A percentile compares a stretch with the other conserved stretches of the same genome.
phyloP scores from a whole-genome alignment of 2,329 filamentous ascomycete species.

The Trichophaea hybrida region DNA sequence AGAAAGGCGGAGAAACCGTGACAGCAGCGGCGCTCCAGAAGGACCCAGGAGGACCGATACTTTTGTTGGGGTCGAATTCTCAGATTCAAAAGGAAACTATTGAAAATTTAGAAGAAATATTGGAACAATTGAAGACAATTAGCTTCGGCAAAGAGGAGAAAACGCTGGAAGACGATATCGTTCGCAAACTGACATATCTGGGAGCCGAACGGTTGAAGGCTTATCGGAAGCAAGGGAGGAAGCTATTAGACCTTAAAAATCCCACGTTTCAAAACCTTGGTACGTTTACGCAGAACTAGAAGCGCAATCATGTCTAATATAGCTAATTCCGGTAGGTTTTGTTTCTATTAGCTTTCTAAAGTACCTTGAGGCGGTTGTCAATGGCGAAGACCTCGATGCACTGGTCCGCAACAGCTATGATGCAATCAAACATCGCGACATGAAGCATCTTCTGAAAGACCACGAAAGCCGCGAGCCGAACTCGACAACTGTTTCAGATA shows the following conservation, averaged over 20 bases:
- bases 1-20: background rate
- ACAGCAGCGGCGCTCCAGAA: slow-evolving; percentile 1
- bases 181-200: background rate
- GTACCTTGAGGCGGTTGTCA: background rate
- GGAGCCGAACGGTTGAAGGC: background rate
- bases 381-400: background rate
- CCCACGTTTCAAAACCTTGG: background rate
- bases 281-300: background rate
- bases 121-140: background rate
- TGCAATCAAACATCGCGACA: background rate
- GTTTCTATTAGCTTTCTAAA: background rate
- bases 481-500: background rate
- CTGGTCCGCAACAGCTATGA: background rate
- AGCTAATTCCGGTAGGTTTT: background rate
- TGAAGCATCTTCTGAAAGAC: background rate
- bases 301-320: background rate
- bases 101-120: background rate
- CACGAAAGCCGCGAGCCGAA: background rate
- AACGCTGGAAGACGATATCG: background rate
- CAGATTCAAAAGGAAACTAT: background rate
- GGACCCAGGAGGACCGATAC: background rate
- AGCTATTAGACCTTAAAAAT: too few species aligned
- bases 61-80: background rate
- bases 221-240: background rate
- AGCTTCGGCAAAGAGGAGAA: background rate